Evolutionary conservation across 768 basidiomycete genomes (phyloP), one percentile per base, ranked within the genome.

Genomic region (Xanthoconium stramineum): DNA sequence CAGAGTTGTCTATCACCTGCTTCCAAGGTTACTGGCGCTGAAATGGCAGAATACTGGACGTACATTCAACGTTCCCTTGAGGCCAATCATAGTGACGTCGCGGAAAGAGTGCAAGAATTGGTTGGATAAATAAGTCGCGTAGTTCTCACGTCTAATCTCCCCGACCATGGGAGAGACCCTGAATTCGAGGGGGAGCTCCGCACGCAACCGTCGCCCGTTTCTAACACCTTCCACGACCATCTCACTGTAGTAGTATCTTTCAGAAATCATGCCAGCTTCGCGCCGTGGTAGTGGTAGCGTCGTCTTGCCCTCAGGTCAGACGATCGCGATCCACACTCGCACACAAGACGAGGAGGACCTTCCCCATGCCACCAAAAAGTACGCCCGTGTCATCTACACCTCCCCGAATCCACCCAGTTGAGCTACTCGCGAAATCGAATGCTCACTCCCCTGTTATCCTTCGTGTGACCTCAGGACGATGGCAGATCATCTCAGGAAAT

Each of bases 1-100:
- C 96, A 7, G 96, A 94, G 74, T 98, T 98, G 79, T 98, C 96
- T 72, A 98, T 97, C 61, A 93, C 87, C 91, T 94, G 54, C 36
- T 36, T n/a, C 15, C 35, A 32, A 6, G 9, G 14, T 15, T 12
- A 52, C 60, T 29, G 36, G 14, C n/a, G 8, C 59, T 38, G 35
- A 8, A 9, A 19, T 20, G 39, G 40, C 5, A 28, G 47, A 37
- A 28, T 17, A 36, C 43, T 15, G 24, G 29, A 73, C 83, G 53
- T 62, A 91, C 93, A 75, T 93, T 94, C 57, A 98, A 82, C 0
- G 86, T 93, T 53, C 86, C 83, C 70, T 98, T 98, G 66, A 98
- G 91, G 56, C 94, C 94, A 78, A 98, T 92, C 95, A 98, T 98
- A 50, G 19, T 28, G 35, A 30, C 6, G 49, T 32, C 14, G 35